Evolutionary conservation across 2,329 filamentous ascomycete species (phyloP).

Genomic region (Penicillium sp.): DNA sequence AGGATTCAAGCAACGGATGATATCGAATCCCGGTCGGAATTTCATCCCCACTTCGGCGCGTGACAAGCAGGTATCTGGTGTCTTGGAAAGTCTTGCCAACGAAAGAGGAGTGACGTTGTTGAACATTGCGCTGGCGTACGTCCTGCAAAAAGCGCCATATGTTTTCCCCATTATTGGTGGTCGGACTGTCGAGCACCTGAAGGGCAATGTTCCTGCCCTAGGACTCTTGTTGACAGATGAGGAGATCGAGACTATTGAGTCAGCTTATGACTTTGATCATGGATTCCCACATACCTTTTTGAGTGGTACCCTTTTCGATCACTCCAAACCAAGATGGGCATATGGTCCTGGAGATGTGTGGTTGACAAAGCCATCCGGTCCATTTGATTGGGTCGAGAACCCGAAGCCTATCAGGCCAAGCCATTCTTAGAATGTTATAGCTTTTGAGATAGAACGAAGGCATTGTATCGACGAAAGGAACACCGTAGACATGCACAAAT

Average conservation of each 20-base stretch:
- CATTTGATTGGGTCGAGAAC: background rate
- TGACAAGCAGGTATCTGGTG: slow-evolving; percentile 17
- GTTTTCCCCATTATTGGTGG: slow-evolving; percentile 57
- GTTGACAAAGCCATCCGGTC: background rate
- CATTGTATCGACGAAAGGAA: no score
- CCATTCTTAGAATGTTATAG: background rate
- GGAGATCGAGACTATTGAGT: slow-evolving; percentile 58
- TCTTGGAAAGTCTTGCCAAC: slow-evolving; percentile 21
- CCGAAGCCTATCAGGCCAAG: background rate
- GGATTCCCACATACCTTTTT: slow-evolving; percentile 54
- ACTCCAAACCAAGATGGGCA: background rate
- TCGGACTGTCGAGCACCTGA: slow-evolving; percentile 52
- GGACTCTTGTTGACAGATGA: slow-evolving; percentile 51
- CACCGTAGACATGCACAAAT: no score
- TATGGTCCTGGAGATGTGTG: background rate
- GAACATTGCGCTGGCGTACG: slow-evolving; percentile 51
- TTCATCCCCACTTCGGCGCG: slow-evolving; percentile 10
- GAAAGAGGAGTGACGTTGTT: slow-evolving; percentile 11
- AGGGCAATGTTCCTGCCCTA: slow-evolving; percentile 57
- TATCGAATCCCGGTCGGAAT: slow-evolving; percentile 23
- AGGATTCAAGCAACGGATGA: slow-evolving; percentile 27
- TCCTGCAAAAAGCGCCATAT: slow-evolving; percentile 52
- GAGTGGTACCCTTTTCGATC: background rate
- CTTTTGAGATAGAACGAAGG: no score
- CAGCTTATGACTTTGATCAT: slow-evolving; percentile 52